Evolutionary conservation across 768 basidiomycete species (phyloP), one percentile per base, ranked within the genome.

Genomic region (Cystofilobasidium ferigula): DNA sequence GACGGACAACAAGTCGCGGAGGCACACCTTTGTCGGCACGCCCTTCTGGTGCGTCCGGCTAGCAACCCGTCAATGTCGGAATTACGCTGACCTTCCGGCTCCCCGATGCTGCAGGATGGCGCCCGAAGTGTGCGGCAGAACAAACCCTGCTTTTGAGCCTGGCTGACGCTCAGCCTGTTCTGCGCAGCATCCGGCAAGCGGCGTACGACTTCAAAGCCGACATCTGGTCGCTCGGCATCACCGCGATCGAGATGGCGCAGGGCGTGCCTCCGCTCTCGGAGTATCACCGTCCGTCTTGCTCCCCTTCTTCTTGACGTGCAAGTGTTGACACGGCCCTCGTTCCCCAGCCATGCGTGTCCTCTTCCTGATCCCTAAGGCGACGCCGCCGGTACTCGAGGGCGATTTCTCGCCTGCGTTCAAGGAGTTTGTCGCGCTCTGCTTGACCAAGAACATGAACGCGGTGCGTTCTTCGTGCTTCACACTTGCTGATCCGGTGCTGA

Each of bases 151-250:
- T n/a, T 6, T n/a, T 16, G 22, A 5, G 22, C 45, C 45, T n/a
- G 4, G 5, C n/a, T n/a, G n/a, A n/a, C n/a, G n/a, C 20, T n/a
- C 20, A 9, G 9, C n/a, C 45, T n/a, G 22, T 20, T 47, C 24
- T n/a, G 22, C 22, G 10, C 42, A 68, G 67, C n/a, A 98, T 98
- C 72, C 86, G 90, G 38, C 92, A 97, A 76, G 87, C 92, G 8
- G 94, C 93, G 0, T 98, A 98, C 77, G 92, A 97, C 73, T 82
- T 85, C 2, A 91, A 92, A 76, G 94, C 94, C 2, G 94, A 98
- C 75, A 86, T 98, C 80, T 98, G 94, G 94, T 92, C 89, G 74
- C 78, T 98, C 59, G 94, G 94, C 26, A 99, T 99, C 75, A 97
- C 94, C 0, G 92, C 91, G 62, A 95, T 97, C 58, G 94, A 97